These are phyloP conservation scores for Phalaenopsis equestris DNA, from an alignment of 106 monocot species.

Conservation along the genomic window DNA sequence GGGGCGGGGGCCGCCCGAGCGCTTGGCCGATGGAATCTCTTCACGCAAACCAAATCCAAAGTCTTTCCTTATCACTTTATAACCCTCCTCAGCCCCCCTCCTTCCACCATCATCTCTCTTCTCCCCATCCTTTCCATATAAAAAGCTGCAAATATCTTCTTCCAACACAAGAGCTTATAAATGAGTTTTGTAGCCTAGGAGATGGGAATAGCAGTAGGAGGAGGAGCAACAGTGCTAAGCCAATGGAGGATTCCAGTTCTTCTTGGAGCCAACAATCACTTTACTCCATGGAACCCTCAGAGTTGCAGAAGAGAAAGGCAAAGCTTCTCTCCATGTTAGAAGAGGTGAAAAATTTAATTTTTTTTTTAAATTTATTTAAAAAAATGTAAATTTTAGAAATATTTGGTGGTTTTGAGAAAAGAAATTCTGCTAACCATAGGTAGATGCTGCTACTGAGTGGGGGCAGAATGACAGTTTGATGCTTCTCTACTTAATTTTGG, in stretches of 20 bases:
- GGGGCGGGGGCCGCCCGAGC: not conserved
- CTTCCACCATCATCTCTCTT: not conserved
- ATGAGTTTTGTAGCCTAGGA: slow-evolving; percentile 45
- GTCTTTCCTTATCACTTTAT: slow-evolving; percentile 22
- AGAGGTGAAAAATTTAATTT: slow-evolving; percentile 28
- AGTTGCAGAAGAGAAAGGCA: slow-evolving; percentile 53
- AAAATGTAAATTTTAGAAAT: not conserved
- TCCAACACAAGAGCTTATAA: slow-evolving; percentile 44
- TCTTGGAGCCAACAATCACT: slow-evolving; percentile 11
- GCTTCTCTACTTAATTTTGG: slow-evolving; percentile 30
- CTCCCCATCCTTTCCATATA: slow-evolving; percentile 12
- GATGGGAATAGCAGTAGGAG: slow-evolving; percentile 2
- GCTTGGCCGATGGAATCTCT: slow-evolving; percentile 1
- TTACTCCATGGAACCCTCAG: slow-evolving; percentile 42
- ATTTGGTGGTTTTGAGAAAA: not conserved
- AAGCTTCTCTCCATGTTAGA: slow-evolving; percentile 51
- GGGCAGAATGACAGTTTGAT: slow-evolving; percentile 35
- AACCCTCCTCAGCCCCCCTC: slow-evolving; percentile 5
- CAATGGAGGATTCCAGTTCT: not conserved
- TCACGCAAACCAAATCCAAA: not conserved
- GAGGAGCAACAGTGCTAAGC: not conserved
- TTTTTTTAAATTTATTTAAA: not conserved
- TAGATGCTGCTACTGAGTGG: slow-evolving; percentile 12
- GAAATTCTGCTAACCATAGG: slow-evolving; percentile 3
- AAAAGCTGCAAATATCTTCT: slow-evolving; percentile 39